A percentile compares a stretch with the other conserved stretches of the same genome.
Conservation (phyloP, 2,329 filamentous ascomycete species). For the Orbilia ellipsospora region DNA sequence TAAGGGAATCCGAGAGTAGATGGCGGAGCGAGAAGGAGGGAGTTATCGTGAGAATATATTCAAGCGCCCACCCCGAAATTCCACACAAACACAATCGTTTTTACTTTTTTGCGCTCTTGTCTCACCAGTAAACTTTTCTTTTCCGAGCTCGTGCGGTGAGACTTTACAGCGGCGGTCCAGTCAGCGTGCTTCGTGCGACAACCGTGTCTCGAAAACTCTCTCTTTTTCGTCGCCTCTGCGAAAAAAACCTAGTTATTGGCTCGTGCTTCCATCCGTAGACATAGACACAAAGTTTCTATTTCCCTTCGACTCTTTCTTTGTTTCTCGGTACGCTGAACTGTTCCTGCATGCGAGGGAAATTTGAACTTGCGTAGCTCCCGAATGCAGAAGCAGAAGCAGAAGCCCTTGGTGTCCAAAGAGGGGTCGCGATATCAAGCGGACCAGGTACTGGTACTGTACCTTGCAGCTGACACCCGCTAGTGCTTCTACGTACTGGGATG, state of each 20-base stretch:
- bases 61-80: background rate
- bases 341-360: conserved; percentile 32
- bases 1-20: conserved; percentile 23
- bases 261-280: conserved; percentile 14
- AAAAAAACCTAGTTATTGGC: conserved; percentile 35
- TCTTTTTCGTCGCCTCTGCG: conserved; percentile 39
- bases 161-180: conserved; percentile 17
- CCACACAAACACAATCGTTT: conserved; percentile 5
- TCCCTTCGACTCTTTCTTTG: background rate
- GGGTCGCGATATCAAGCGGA: conserved; percentile 10
- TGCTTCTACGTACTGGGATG: background rate
- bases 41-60: conserved; percentile 53
- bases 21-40: conserved; percentile 52
- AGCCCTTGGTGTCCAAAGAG: background rate
- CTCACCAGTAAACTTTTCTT: conserved; percentile 24
- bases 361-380: too few species aligned
- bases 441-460: conserved; percentile 41
- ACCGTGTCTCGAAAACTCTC: conserved; percentile 31
- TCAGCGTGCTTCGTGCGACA: conserved; percentile 45
- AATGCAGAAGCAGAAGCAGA: conserved; percentile 9
- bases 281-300: conserved; percentile 17
- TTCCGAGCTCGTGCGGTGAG: conserved; percentile 50
- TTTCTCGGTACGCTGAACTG: conserved; percentile 28
- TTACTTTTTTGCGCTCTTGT: conserved; percentile 26
- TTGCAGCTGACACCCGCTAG: conserved; percentile 42